A percentile compares a stretch with the other conserved stretches of the same genome.
These are phyloP conservation scores for Scutellaria minor DNA, from an alignment of 257 asterid species.

Conservation along the genomic window DNA sequence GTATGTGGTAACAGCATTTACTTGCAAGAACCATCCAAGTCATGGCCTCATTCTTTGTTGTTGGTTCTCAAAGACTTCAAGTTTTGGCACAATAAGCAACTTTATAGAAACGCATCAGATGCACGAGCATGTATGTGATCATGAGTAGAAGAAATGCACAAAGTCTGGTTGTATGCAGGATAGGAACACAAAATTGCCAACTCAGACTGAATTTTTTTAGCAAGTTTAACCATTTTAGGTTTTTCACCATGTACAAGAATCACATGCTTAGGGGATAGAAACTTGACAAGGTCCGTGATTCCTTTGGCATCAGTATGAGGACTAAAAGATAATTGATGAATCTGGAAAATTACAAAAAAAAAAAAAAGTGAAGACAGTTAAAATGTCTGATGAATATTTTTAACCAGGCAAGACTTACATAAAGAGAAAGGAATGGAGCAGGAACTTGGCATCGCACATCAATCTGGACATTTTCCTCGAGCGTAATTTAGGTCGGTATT, in stretches of 20 bases:
- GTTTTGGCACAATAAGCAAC: slow-evolving; percentile 60
- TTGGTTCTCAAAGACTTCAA: slow-evolving; percentile 58
- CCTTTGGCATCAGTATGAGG: slow-evolving; percentile 97
- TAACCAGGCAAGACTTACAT: too few relatives aligned
- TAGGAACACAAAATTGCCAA: slow-evolving; percentile 58
- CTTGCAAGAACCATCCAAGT: slow-evolving; percentile 24
- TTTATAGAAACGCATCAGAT: slow-evolving; percentile 61
- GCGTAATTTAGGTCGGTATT: slow-evolving; percentile 59
- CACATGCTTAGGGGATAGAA: slow-evolving; percentile 86
- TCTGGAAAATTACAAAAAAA: slow-evolving; percentile 38
- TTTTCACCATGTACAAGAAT: slow-evolving; percentile 88
- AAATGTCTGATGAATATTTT: too few relatives aligned
- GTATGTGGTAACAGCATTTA: slow-evolving; percentile 34
- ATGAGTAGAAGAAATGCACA: slow-evolving; percentile 58
- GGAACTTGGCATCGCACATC: slow-evolving; percentile 94
- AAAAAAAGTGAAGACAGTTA: too few relatives aligned
- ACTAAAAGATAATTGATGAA: slow-evolving; percentile 71
- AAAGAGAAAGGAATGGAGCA: slow-evolving; percentile 5
- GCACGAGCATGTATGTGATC: slow-evolving; percentile 56
- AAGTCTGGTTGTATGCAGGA: slow-evolving; percentile 75
- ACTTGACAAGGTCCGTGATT: slow-evolving; percentile 83
- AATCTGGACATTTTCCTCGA: slow-evolving; percentile 63
- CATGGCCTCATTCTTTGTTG: slow-evolving; percentile 26
- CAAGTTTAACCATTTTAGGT: slow-evolving; percentile 72
- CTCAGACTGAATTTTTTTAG: slow-evolving; percentile 61